Percentiles rank a stretch among this genome's conserved stretches.
These are phyloP conservation scores for Mortierella sp. DNA, from an alignment of 371 early-diverging fungal genomes.

Conservation along the genomic window DNA sequence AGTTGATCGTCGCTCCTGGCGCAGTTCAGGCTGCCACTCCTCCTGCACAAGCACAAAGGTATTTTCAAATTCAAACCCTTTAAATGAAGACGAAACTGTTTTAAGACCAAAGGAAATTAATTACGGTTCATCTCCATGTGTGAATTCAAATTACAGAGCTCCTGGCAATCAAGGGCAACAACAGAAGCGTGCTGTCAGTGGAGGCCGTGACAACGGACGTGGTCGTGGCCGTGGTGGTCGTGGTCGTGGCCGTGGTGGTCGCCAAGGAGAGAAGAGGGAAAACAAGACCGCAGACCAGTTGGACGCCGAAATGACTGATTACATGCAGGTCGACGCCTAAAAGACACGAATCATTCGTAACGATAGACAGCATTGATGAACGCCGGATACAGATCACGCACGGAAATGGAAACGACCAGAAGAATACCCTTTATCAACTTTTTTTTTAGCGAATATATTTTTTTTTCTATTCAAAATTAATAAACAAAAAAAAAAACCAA, in stretches of 20 bases:
- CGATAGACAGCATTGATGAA: too few species aligned
- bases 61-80: not conserved
- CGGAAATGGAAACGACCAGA: too few species aligned
- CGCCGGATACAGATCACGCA: too few species aligned
- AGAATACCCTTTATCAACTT: too few species aligned
- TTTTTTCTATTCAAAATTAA: too few species aligned
- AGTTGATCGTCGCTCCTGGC: slow-evolving; percentile 71
- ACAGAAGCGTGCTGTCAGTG: slow-evolving; percentile 15
- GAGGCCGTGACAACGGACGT: slow-evolving; percentile 37
- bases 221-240: slow-evolving; percentile 42
- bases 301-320: slow-evolving; percentile 82
- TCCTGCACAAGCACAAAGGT: slow-evolving; percentile 29
- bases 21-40: slow-evolving; percentile 54
- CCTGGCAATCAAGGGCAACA: slow-evolving; percentile 13
- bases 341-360: not conserved
- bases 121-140: not conserved
- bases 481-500: too few species aligned
- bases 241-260: slow-evolving; percentile 55
- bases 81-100: not conserved
- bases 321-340: slow-evolving; percentile 70
- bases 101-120: not conserved
- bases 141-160: slow-evolving; percentile 24
- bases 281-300: slow-evolving; percentile 71
- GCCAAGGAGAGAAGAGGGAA: slow-evolving; percentile 54
- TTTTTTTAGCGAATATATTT: too few species aligned